These are phyloP conservation scores for Fusarium sp. DNA, from an alignment of 2,329 filamentous ascomycete species.

Conservation along the genomic window DNA sequence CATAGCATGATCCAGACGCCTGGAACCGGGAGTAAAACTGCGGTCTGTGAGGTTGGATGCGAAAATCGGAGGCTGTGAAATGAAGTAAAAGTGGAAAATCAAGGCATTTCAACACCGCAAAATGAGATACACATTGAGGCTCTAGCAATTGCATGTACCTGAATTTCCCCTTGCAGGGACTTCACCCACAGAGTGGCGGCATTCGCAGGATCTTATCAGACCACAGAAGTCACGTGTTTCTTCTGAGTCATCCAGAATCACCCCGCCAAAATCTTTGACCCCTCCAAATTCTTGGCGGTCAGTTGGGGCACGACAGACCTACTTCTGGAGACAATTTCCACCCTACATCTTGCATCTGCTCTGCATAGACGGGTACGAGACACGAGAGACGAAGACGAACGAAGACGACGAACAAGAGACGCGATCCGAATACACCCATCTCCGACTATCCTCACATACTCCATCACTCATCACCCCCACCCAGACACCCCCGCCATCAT, in stretches of 20 bases:
- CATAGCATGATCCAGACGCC: constrained; percentile 14
- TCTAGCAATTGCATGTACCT: constrained; percentile 4
- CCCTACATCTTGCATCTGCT: constrained; percentile 10
- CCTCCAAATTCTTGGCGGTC: constrained; percentile 37
- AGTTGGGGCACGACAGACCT: constrained; percentile 36
- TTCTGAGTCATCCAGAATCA: constrained; percentile 41
- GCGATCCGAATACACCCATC: neutral
- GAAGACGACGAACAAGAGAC: neutral
- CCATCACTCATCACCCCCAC: neutral
- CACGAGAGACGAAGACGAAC: neutral
- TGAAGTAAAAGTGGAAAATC: constrained; percentile 2
- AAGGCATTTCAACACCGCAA: neutral
- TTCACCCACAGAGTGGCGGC: constrained; percentile 6
- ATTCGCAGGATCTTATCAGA: constrained; percentile 14
- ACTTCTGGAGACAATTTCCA: constrained; percentile 23
- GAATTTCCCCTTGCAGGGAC: neutral
- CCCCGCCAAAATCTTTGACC: constrained; percentile 44
- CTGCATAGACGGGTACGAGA: constrained; percentile 8
- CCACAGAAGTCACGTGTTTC: constrained; percentile 27
- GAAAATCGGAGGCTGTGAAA: neutral
- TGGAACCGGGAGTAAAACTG: neutral
- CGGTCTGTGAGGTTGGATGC: neutral
- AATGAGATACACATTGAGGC: constrained; percentile 4
- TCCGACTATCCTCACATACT: neutral
- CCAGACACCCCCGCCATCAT: constrained; percentile 30